A percentile compares a stretch with the other conserved stretches of the same genome.
Evolutionary conservation across 1,284 basidiomycete species (phyloP).

Genomic region (Phylloporus sp.): DNA sequence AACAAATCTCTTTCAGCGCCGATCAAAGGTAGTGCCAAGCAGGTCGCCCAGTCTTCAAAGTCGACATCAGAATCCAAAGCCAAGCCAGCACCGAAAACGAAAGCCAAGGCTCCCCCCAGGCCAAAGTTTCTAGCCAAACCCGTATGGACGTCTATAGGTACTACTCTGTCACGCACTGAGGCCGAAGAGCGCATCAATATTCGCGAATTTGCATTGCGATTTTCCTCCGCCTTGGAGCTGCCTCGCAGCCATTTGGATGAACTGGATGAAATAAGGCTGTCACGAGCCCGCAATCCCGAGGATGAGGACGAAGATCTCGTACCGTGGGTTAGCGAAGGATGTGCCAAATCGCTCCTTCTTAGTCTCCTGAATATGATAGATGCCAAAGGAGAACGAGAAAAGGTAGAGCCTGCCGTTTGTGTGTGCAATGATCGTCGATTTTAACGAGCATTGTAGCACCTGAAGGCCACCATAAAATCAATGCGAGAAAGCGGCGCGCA

Average conservation of each 20-base stretch:
- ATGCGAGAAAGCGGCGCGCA: conserved; percentile 56
- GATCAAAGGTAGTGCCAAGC: conserved; percentile 14
- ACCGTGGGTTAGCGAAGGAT: conserved; percentile 66
- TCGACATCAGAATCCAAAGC: conserved; percentile 5
- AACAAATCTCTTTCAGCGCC: conserved; percentile 20
- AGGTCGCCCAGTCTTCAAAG: conserved; percentile 14
- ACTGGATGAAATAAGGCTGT: conserved; percentile 59
- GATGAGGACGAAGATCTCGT: conserved; percentile 46
- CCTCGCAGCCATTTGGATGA: conserved; percentile 62
- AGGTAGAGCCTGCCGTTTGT: conserved; percentile 37
- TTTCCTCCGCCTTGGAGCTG: conserved; percentile 57
- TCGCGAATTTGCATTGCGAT: conserved; percentile 73
- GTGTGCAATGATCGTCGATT: neutral
- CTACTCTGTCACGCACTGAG: conserved; percentile 47
- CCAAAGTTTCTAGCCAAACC: conserved; percentile 41
- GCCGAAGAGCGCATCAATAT: conserved; percentile 67
- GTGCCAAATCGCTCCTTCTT: conserved; percentile 61
- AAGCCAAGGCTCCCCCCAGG: conserved; percentile 16
- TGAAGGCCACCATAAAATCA: conserved; percentile 53
- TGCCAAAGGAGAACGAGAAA: conserved; percentile 46
- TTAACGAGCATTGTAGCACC: conserved; percentile 35
- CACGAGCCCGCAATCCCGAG: conserved; percentile 38
- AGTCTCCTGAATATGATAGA: conserved; percentile 60
- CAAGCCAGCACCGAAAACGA: conserved; percentile 19
- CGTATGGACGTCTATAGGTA: conserved; percentile 55